These are phyloP conservation scores for Entomortierella chlamydospora DNA, from an alignment of 192 early-diverging fungal genomes.

Conservation along the genomic window DNA sequence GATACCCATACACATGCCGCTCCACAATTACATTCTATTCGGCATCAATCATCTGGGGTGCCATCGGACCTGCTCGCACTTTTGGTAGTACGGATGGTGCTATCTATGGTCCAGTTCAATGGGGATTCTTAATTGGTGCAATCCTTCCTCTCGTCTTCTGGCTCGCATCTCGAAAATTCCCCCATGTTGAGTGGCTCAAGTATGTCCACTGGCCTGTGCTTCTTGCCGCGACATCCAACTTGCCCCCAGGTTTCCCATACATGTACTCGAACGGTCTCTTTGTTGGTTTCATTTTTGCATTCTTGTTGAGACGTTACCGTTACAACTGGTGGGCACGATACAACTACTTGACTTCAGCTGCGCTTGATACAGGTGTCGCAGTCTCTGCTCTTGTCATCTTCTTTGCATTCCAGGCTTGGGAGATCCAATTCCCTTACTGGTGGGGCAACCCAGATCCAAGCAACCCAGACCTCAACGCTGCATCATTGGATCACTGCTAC, in stretches of 20 bases:
- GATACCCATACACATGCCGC: not conserved
- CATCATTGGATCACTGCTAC: not conserved
- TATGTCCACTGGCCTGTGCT: not conserved
- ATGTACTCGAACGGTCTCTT: constrained; percentile 1
- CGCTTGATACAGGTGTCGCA: not conserved
- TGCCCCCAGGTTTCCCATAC: not conserved
- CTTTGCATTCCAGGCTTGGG: not conserved
- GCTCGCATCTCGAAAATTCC: not conserved
- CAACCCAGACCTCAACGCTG: not conserved
- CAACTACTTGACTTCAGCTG: not conserved
- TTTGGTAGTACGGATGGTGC: not conserved
- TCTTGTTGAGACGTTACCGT: not conserved
- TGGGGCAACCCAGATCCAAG: not conserved
- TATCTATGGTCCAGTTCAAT: not conserved
- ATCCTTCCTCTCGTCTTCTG: not conserved
- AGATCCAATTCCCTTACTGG: not conserved
- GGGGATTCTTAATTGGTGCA: not conserved
- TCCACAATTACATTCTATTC: not conserved
- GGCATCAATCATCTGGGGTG: not conserved
- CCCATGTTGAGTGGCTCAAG: not conserved
- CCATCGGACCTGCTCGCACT: not conserved
- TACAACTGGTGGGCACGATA: not conserved
- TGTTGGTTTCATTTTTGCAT: not conserved
- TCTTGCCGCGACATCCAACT: not conserved
- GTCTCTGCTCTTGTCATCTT: not conserved